phyloP scores from a whole-genome alignment of 139 green algal species.

The Spirogloea muscicola region DNA sequence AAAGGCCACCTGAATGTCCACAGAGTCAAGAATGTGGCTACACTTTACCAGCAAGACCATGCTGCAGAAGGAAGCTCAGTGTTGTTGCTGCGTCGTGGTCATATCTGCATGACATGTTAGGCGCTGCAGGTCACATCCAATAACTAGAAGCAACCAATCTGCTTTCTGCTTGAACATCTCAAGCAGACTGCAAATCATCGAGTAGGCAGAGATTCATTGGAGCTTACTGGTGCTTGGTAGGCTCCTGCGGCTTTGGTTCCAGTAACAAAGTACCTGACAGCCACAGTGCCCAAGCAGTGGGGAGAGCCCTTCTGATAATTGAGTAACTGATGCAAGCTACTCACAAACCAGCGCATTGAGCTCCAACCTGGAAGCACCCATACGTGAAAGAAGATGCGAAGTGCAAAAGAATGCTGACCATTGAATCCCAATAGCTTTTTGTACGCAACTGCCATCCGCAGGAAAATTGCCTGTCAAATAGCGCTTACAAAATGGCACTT shows the following conservation, averaged over 20 bases:
- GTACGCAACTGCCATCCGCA: constrained; percentile 55
- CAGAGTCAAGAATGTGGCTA: not conserved
- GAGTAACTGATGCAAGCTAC: too few relatives aligned
- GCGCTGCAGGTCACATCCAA: not conserved
- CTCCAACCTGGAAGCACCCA: too few relatives aligned
- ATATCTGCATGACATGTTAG: constrained; percentile 11
- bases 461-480: constrained; percentile 42
- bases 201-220: not conserved
- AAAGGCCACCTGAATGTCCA: not conserved
- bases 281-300: too few relatives aligned
- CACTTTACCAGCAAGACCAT: constrained; percentile 52
- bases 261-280: constrained; percentile 57
- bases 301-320: too few relatives aligned
- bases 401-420: not conserved
- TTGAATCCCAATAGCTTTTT: constrained; percentile 21
- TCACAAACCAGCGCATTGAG: too few relatives aligned
- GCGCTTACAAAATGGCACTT: not conserved
- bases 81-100: constrained; percentile 70
- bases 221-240: constrained; percentile 62
- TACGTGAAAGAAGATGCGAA: too few relatives aligned
- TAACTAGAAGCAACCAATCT: not conserved
- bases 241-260: constrained; percentile 74
- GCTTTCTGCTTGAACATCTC: not conserved
- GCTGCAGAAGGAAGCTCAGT: constrained; percentile 54
- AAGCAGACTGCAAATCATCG: not conserved